These are phyloP conservation scores for Penicillium manginii DNA, from an alignment of 495 filamentous ascomycete genomes.

Conservation along the genomic window DNA sequence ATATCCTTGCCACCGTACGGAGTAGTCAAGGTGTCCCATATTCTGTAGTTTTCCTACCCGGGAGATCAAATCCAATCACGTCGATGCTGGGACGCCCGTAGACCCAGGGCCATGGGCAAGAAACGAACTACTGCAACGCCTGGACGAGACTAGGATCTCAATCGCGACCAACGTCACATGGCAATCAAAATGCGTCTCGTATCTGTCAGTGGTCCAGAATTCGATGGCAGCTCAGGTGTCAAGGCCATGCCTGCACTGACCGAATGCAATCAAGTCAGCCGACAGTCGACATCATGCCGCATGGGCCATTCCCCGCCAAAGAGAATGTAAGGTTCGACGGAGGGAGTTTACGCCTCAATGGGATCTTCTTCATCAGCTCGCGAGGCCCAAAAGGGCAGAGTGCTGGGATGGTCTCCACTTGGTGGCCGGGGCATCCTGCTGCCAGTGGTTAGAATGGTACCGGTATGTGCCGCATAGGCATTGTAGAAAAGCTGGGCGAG, in stretches of 20 bases:
- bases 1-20: too few species aligned
- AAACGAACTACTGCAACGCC: background rate
- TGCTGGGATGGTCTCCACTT: slow-evolving; percentile 3
- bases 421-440: slow-evolving; percentile 1
- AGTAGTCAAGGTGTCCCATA: too few species aligned
- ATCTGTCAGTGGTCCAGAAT: background rate
- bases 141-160: background rate
- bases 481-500: too few species aligned
- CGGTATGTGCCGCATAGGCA: background rate
- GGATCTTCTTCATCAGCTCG: slow-evolving; percentile 8
- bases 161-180: slow-evolving; percentile 4
- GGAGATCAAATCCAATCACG: background rate
- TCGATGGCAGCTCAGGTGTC: background rate
- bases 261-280: slow-evolving; percentile 6
- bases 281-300: slow-evolving; percentile 15
- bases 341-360: slow-evolving; percentile 5
- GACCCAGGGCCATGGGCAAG: slow-evolving; percentile 1
- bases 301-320: slow-evolving; percentile 21
- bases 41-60: background rate
- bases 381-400: background rate
- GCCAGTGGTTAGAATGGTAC: background rate
- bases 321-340: slow-evolving; percentile 23
- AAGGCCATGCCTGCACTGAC: slow-evolving; percentile 11
- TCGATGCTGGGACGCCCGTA: background rate
- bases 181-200: background rate